A percentile compares a stretch with the other conserved stretches of the same genome.
phyloP scores from a whole-genome alignment of 1,139 yeast genomes.

The Suhomyces bribrorum region DNA sequence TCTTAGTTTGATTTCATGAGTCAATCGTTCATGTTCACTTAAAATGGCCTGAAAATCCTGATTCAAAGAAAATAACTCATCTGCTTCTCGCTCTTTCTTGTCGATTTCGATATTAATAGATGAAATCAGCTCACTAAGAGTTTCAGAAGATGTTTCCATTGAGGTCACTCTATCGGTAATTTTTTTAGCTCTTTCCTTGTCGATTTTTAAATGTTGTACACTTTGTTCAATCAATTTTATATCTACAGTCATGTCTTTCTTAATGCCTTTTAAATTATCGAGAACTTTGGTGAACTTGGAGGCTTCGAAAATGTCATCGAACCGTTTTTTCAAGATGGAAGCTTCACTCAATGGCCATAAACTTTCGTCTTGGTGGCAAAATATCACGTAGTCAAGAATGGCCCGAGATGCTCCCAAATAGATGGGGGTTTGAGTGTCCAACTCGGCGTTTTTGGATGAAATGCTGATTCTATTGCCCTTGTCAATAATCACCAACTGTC shows the following conservation, averaged over 20 bases:
- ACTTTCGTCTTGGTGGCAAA: conserved; percentile 97
- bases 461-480: conserved; percentile 71
- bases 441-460: conserved; percentile 81
- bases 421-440: conserved; percentile 78
- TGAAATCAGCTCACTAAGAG: conserved; percentile 51
- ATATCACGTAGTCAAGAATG: conserved; percentile 85
- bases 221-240: conserved; percentile 75
- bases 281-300: conserved; percentile 88
- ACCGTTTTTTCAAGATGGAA: conserved; percentile 79
- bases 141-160: conserved; percentile 46
- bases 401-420: conserved; percentile 88
- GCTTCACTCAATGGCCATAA: conserved; percentile 97
- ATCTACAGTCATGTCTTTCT: conserved; percentile 76
- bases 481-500: conserved; percentile 71
- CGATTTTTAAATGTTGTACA: conserved; percentile 72
- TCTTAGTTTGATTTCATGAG: conserved; percentile 46
- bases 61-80: conserved; percentile 67
- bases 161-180: conserved; percentile 51
- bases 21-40: conserved; percentile 61
- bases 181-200: conserved; percentile 69
- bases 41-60: conserved; percentile 79
- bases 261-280: conserved; percentile 71
- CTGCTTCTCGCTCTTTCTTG: conserved; percentile 57
- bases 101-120: conserved; percentile 49
- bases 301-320: conserved; percentile 96